Evolutionary conservation across 164 flowering plant genomes (phyloP).

Genomic region (Stephania japonica): DNA sequence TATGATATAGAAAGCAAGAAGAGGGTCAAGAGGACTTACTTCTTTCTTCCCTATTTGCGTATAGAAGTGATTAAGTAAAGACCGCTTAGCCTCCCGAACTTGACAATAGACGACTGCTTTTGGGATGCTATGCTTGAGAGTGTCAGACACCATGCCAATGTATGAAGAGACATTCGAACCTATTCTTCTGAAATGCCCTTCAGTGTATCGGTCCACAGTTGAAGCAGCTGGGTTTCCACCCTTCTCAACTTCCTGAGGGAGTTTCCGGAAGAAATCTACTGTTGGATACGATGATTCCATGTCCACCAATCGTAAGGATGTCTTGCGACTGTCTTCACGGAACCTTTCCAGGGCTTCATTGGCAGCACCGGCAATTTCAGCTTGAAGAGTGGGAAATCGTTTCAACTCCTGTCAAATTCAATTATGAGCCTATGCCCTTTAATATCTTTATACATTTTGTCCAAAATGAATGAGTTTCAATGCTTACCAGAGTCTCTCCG

Average conservation of each 20-base stretch:
- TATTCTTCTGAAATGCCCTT: slow-evolving; percentile 57
- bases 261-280: slow-evolving; percentile 58
- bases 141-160: slow-evolving; percentile 48
- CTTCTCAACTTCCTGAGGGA: slow-evolving; percentile 54
- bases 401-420: slow-evolving; percentile 44
- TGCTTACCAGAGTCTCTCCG: slow-evolving; percentile 40
- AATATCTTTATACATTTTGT: not conserved
- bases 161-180: slow-evolving; percentile 54
- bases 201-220: slow-evolving; percentile 42
- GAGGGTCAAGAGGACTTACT: slow-evolving; percentile 26
- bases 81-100: slow-evolving; percentile 58
- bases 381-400: slow-evolving; percentile 62
- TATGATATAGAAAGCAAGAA: not conserved
- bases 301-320: slow-evolving; percentile 56
- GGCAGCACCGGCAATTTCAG: slow-evolving; percentile 45
- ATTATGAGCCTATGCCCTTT: not conserved
- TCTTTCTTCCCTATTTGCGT: slow-evolving; percentile 61
- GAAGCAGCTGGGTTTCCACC: slow-evolving; percentile 37
- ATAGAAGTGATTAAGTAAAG: slow-evolving; percentile 53
- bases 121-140: slow-evolving; percentile 48
- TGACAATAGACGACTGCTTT: slow-evolving; percentile 70
- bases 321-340: slow-evolving; percentile 55
- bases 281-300: slow-evolving; percentile 69
- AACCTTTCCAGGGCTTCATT: slow-evolving; percentile 57
- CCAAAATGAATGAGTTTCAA: not conserved